Percentiles rank a stretch among this genome's conserved stretches.
These are phyloP conservation scores for Globisporangium orthogonon DNA, from an alignment of 352 stramenopile genomes.

Conservation along the genomic window DNA sequence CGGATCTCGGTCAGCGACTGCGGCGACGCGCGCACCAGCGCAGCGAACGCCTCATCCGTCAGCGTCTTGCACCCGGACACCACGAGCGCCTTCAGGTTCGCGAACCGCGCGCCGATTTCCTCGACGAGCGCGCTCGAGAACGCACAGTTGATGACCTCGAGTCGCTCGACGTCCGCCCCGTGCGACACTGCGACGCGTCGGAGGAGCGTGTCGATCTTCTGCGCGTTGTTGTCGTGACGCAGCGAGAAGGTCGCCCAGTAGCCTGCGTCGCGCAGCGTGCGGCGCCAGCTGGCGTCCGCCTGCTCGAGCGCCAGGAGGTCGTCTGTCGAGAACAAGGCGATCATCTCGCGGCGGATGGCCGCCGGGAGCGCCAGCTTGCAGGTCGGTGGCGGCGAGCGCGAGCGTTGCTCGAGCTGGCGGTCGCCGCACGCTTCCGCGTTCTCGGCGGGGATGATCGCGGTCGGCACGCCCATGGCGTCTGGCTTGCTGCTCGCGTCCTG, in stretches of 20 bases:
- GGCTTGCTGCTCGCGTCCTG: background rate
- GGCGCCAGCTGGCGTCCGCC: slow-evolving; percentile 28
- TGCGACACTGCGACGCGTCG: slow-evolving; percentile 26
- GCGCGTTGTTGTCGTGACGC: slow-evolving; percentile 23
- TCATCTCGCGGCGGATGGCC: slow-evolving; percentile 27
- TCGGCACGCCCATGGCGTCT: slow-evolving; percentile 6
- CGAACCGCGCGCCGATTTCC: slow-evolving; percentile 27
- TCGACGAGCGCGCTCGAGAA: slow-evolving; percentile 25
- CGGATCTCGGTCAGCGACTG: slow-evolving; percentile 34
- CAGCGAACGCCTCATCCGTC: slow-evolving; percentile 30
- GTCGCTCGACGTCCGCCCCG: slow-evolving; percentile 24
- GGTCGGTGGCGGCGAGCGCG: background rate
- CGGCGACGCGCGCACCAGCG: slow-evolving; percentile 27
- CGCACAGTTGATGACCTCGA: slow-evolving; percentile 46
- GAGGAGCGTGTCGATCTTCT: slow-evolving; percentile 22
- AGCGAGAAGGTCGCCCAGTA: slow-evolving; percentile 32
- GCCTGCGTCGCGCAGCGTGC: slow-evolving; percentile 16
- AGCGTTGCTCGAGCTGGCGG: slow-evolving; percentile 1
- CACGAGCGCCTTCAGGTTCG: slow-evolving; percentile 28
- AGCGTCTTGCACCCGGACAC: slow-evolving; percentile 55
- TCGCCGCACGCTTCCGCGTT: background rate
- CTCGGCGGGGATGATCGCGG: slow-evolving; percentile 11
- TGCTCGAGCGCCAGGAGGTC: slow-evolving; percentile 50
- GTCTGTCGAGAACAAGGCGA: slow-evolving; percentile 41
- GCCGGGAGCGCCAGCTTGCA: slow-evolving; percentile 18